These are phyloP conservation scores for Martiniozyma asiatica DNA, from an alignment of 1,139 yeast genomes.

Conservation along the genomic window DNA sequence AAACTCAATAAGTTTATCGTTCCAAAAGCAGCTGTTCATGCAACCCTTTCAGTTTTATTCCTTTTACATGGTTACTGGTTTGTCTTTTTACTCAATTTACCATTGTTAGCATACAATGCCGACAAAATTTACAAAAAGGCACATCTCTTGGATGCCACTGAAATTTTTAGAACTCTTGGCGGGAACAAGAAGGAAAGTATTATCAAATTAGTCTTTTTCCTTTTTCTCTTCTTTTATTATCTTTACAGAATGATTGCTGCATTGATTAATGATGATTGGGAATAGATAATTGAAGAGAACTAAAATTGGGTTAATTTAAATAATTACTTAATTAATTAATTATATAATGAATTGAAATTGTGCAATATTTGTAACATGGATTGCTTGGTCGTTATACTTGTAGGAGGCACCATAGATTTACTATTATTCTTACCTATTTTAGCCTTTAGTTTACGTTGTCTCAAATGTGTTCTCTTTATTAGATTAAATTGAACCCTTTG, in stretches of 20 bases:
- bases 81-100: conserved; percentile 74
- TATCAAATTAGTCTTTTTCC: conserved; percentile 81
- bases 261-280: conserved; percentile 54
- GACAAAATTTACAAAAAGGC: conserved; percentile 63
- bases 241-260: conserved; percentile 96
- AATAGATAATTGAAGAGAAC: background rate
- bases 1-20: conserved; percentile 79
- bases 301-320: too few relatives aligned
- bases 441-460: too few relatives aligned
- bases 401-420: too few relatives aligned
- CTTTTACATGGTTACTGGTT: conserved; percentile 90
- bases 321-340: too few relatives aligned
- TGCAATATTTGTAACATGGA: too few relatives aligned
- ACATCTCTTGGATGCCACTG: conserved; percentile 92
- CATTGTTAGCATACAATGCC: conserved; percentile 72
- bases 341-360: too few relatives aligned
- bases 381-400: too few relatives aligned
- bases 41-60: conserved; percentile 55
- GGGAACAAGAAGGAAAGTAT: conserved; percentile 90
- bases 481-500: conserved; percentile 1
- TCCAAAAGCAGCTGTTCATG: conserved; percentile 88
- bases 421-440: too few relatives aligned
- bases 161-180: conserved; percentile 87
- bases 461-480: too few relatives aligned
- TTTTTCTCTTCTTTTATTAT: conserved; percentile 88